Conservation (phyloP, 148 eudicot species). For the Heliosperma pusillum region DNA sequence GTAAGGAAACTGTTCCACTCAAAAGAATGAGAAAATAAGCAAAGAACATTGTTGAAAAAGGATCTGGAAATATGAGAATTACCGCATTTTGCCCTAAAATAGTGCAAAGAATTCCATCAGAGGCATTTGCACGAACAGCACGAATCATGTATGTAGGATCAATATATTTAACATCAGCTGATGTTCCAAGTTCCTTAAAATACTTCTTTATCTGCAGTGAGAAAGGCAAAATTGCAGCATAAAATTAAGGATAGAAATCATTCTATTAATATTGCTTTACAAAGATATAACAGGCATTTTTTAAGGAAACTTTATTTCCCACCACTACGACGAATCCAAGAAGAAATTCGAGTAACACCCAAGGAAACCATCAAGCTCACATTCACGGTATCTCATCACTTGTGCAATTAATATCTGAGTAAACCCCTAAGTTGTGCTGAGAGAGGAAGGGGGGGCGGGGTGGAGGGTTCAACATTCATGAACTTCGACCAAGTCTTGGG, state of each 20-base stretch:
- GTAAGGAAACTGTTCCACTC: neutral
- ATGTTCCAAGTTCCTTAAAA: conserved; percentile 67
- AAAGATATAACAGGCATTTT: neutral
- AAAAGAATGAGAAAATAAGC: neutral
- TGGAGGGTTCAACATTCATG: too few relatives aligned
- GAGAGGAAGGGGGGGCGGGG: too few relatives aligned
- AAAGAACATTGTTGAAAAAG: neutral
- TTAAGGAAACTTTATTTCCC: neutral
- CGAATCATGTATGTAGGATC: conserved; percentile 99
- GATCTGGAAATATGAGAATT: conserved; percentile 17
- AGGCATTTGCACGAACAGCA: conserved; percentile 97
- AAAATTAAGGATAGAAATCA: neutral
- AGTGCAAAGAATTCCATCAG: conserved; percentile 96
- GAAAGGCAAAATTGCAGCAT: conserved; percentile 7
- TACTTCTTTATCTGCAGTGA: conserved; percentile 60
- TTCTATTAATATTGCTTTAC: neutral
- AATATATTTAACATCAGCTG: conserved; percentile 94
- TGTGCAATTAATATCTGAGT: too few relatives aligned
- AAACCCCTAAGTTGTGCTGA: too few relatives aligned
- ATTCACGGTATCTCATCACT: neutral
- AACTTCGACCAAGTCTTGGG: neutral
- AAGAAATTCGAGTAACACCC: neutral
- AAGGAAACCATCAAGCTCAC: neutral
- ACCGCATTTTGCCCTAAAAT: conserved; percentile 99
- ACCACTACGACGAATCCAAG: too few relatives aligned